Conservation (phyloP, 164 flowering plant species). For the Aristolochia fimbriata region DNA sequence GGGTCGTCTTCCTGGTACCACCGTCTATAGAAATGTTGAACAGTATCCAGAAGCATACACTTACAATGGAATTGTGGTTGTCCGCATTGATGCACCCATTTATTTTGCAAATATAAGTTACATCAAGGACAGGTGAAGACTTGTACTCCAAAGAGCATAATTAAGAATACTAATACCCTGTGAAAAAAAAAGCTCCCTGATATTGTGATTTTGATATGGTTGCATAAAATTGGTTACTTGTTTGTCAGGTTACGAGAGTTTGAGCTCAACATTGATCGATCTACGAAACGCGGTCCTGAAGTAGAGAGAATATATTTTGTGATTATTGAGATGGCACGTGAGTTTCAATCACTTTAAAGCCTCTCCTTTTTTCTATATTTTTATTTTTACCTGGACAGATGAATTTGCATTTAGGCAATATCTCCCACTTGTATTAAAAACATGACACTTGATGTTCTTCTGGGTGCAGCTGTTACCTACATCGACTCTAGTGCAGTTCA, state of each 20-base stretch:
- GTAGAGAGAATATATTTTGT: conserved; percentile 80
- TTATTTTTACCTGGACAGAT: no score
- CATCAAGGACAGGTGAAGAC: conserved; percentile 81
- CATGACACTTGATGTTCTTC: conserved; percentile 1
- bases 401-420: not conserved
- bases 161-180: no score
- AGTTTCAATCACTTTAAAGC: conserved; percentile 20
- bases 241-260: conserved; percentile 65
- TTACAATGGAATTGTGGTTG: conserved; percentile 89
- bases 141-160: not conserved
- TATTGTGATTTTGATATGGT: not conserved
- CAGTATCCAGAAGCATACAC: conserved; percentile 98
- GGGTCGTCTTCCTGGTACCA: conserved; percentile 99
- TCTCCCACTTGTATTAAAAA: not conserved
- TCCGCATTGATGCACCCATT: conserved; percentile 90
- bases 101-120: conserved; percentile 93
- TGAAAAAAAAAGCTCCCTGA: not conserved
- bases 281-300: conserved; percentile 71
- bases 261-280: conserved; percentile 48
- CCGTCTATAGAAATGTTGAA: conserved; percentile 67
- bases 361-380: no score
- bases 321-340: conserved; percentile 94
- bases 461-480: conserved; percentile 76
- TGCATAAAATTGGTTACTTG: not conserved
- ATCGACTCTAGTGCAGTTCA: conserved; percentile 94